Evolutionary conservation across 2,329 filamentous ascomycete genomes (phyloP).

Genomic region (Phoma sp.): DNA sequence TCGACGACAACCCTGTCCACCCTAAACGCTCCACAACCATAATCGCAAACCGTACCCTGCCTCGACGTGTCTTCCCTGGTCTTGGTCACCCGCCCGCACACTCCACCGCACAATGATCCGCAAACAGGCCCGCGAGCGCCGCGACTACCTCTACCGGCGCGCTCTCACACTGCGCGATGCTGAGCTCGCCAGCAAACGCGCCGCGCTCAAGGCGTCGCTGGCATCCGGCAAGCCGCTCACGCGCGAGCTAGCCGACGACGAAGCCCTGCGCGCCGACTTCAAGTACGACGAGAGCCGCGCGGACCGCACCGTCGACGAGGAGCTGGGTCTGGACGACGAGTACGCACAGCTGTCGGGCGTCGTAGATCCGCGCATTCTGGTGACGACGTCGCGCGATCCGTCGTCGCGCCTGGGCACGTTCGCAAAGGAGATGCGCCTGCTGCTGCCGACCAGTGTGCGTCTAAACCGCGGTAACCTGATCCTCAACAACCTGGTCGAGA

Average conservation of each 20-base stretch:
- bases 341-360: conserved; percentile 91
- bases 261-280: conserved; percentile 81
- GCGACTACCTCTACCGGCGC: conserved; percentile 82
- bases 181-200: conserved; percentile 89
- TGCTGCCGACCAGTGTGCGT: conserved; percentile 84
- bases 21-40: too few relatives aligned
- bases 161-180: conserved; percentile 80
- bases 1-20: too few relatives aligned
- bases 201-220: conserved; percentile 83
- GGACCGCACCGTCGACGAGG: conserved; percentile 70
- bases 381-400: conserved; percentile 89
- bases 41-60: too few relatives aligned
- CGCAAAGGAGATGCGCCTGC: conserved; percentile 85
- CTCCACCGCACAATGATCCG: conserved; percentile 30
- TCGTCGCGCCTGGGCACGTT: conserved; percentile 86
- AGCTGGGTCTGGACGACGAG: conserved; percentile 83
- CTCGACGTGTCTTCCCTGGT: too few relatives aligned
- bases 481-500: conserved; percentile 81
- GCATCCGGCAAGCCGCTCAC: conserved; percentile 89
- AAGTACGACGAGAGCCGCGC: conserved; percentile 87
- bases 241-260: conserved; percentile 83
- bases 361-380: conserved; percentile 84
- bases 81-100: too few relatives aligned
- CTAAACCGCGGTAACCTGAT: conserved; percentile 92
- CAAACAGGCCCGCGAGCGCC: conserved; percentile 74